phyloP scores from a whole-genome alignment of 2,329 filamentous ascomycete species.

The Alternaria incomplexa region DNA sequence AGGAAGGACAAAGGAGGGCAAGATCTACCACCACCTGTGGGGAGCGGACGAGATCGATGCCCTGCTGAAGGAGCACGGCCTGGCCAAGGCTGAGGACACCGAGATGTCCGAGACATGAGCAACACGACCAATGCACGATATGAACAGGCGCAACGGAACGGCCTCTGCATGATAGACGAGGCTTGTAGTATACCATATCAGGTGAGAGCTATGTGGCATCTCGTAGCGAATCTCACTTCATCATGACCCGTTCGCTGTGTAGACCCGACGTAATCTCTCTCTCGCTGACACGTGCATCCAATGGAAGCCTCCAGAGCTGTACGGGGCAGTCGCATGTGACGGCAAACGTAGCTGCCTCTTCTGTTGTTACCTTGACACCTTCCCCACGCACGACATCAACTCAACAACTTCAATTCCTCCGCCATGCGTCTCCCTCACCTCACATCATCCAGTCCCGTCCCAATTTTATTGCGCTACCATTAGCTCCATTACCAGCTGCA shows the following conservation, averaged over 20 bases:
- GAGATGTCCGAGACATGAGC: slow-evolving; percentile 45
- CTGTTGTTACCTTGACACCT: not conserved
- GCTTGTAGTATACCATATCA: slow-evolving; percentile 41
- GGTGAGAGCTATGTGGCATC: slow-evolving; percentile 36
- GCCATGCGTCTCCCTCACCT: not conserved
- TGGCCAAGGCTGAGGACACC: slow-evolving; percentile 69
- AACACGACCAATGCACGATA: slow-evolving; percentile 28
- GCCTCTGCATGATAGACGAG: slow-evolving; percentile 36
- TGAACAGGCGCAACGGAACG: slow-evolving; percentile 27
- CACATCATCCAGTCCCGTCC: not conserved
- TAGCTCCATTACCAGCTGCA: slow-evolving; percentile 26
- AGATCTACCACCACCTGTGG: slow-evolving; percentile 98
- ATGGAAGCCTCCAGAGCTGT: not conserved
- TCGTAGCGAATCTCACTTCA: slow-evolving; percentile 33
- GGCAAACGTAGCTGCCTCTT: not conserved
- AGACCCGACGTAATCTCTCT: not conserved
- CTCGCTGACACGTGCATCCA: not conserved
- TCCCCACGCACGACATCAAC: not conserved
- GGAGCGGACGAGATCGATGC: slow-evolving; percentile 94
- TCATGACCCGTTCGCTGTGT: slow-evolving; percentile 23
- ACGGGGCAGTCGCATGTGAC: not conserved
- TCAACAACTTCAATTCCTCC: not conserved
- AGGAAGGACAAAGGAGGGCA: slow-evolving; percentile 90
- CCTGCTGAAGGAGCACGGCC: slow-evolving; percentile 90
- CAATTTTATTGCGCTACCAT: slow-evolving; percentile 9